Base-by-base conservation (phyloP, 1,139 yeast species). In the Debaryomycetaceae sp. region DNA sequence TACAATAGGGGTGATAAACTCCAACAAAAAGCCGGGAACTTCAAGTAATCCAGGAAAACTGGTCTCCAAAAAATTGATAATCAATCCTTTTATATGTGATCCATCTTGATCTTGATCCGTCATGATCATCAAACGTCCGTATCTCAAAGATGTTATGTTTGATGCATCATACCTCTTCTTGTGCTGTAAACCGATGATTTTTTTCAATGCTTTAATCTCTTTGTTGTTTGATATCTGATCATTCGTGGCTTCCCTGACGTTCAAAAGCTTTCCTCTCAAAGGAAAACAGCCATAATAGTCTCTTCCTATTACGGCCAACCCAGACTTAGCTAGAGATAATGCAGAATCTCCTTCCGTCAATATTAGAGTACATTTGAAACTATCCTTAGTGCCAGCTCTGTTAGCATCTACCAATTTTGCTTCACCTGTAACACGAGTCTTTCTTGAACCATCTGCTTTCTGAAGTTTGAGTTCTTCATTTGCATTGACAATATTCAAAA, bases 101-200 rank as follows among this genome's bases (percentile, higher is more conserved):
- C 99, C 99, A 76, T 95, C 99, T 58, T 91, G 97, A 87, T 95
- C 99, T 68, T 95, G 99, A 87, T 95, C 99, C 5, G 99, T 90
- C 99, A 95, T 95, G 60, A 95, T 90, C 98, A 95, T 93, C 42
- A 95, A 80, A 63, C 90, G 97, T 24, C 99, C 99, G 61, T 95
- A 95, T 61, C 99, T 82, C 50, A 95, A 72, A 8, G 85, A 83
- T 47, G 79, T 80, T 7, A 87, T 75, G 54, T 83, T 86, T 34
- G 83, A 84, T 0, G 64, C 52, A 14, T 66, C 68, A 62, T 95
- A 95, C 37, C 74, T 76, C 68, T 90, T 91, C 56, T 87, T 89
- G 66, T 95, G 99, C 63, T 91, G 97, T 46, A 95, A 72, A 23
- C 99, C 99, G 72, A 95, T 86, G 56, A 95, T 95, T 63, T 91